phyloP scores from a whole-genome alignment of 176 grass and related monocot species.

The Musa troglodytarum region DNA sequence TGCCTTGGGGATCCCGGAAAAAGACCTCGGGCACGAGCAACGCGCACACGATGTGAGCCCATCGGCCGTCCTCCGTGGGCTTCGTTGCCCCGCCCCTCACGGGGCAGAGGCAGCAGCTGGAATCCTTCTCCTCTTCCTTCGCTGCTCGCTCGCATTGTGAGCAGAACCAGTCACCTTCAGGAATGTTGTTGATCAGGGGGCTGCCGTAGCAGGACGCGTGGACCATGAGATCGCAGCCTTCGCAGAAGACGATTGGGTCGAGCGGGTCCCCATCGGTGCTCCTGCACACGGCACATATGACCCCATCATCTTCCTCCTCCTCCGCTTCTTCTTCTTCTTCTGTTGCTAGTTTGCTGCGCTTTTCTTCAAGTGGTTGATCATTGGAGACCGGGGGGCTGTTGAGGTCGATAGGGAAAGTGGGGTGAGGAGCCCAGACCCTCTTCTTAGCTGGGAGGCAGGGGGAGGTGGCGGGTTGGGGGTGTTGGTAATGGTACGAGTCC shows the following conservation, averaged over 20 bases:
- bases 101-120: slow-evolving; percentile 64
- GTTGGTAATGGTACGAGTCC: not conserved
- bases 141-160: slow-evolving; percentile 27
- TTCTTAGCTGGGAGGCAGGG: slow-evolving; percentile 68
- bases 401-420: not conserved
- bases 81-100: slow-evolving; percentile 57
- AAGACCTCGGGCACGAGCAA: slow-evolving; percentile 92
- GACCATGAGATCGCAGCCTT: slow-evolving; percentile 90
- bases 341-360: not conserved
- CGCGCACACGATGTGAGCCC: slow-evolving; percentile 79
- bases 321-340: slow-evolving; percentile 14
- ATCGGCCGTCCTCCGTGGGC: slow-evolving; percentile 46
- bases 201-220: slow-evolving; percentile 83
- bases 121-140: slow-evolving; percentile 11
- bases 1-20: slow-evolving; percentile 61
- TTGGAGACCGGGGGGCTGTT: not conserved
- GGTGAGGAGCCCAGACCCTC: slow-evolving; percentile 24
- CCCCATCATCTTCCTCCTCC: slow-evolving; percentile 56
- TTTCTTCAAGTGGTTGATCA: not conserved
- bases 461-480: not conserved
- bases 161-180: slow-evolving; percentile 95
- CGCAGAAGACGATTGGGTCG: slow-evolving; percentile 94
- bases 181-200: slow-evolving; percentile 50
- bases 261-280: slow-evolving; percentile 81
- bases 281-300: slow-evolving; percentile 57